Conservation (phyloP, 176 grass and related monocot species). For the Oryza coarctata region DNA sequence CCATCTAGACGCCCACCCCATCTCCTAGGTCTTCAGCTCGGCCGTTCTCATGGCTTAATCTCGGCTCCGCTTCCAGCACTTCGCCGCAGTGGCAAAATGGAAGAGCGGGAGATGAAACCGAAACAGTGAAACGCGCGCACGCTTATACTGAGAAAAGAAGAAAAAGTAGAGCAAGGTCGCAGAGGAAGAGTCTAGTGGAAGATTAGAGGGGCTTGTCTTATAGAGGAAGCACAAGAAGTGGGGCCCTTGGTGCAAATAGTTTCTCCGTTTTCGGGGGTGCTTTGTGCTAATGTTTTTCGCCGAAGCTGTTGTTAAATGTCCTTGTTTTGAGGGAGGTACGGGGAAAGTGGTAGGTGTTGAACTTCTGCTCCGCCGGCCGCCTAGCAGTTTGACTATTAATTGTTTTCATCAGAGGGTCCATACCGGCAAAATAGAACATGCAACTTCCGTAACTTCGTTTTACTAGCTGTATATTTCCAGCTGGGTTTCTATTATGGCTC, state of each 20-base stretch:
- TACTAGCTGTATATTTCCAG: too few species aligned
- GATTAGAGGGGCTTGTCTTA: slow-evolving; percentile 38
- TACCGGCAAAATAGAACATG: background rate
- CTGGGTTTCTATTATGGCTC: too few species aligned
- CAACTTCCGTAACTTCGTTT: background rate
- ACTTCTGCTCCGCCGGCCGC: background rate
- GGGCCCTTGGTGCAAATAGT: background rate
- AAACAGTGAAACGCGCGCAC: slow-evolving; percentile 34
- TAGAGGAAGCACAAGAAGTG: slow-evolving; percentile 10
- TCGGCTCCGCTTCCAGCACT: background rate
- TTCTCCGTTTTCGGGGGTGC: background rate
- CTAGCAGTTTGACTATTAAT: background rate
- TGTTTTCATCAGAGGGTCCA: background rate
- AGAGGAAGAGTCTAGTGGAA: slow-evolving; percentile 11
- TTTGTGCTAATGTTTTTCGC: slow-evolving; percentile 3
- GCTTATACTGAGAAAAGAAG: background rate
- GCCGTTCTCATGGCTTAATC: slow-evolving; percentile 3
- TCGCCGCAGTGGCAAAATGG: slow-evolving; percentile 9
- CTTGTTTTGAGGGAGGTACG: background rate
- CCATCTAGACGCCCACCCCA: slow-evolving; percentile 81
- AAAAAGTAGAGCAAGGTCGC: background rate
- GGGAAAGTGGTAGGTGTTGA: background rate
- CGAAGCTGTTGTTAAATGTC: background rate
- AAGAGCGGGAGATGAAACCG: slow-evolving; percentile 63
- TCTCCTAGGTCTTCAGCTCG: slow-evolving; percentile 31